Evolutionary conservation across 2,329 filamentous ascomycete species (phyloP).

Genomic region (Colletotrichum lupini): DNA sequence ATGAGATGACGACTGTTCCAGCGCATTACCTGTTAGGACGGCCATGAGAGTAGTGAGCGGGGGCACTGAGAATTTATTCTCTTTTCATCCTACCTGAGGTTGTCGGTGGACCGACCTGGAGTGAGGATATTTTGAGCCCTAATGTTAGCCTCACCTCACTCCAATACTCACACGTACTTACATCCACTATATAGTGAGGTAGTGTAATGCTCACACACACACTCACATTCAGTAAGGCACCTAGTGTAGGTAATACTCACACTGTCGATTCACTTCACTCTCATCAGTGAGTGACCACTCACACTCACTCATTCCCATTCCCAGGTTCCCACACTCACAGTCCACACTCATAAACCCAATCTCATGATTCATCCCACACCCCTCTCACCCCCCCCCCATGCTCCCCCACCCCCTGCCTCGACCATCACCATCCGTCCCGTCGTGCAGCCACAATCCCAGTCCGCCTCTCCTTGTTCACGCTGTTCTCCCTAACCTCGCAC

Average conservation of each 20-base stretch:
- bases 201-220: no score
- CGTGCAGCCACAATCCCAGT: background rate
- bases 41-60: background rate
- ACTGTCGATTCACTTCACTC: no score
- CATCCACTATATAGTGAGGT: no score
- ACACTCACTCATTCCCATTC: background rate
- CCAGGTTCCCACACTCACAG: background rate
- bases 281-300: no score
- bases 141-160: background rate
- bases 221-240: background rate
- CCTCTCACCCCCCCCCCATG: background rate
- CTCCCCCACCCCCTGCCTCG: background rate
- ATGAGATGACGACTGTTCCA: background rate
- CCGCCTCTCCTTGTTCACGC: background rate
- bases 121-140: background rate
- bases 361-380: background rate
- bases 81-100: background rate
- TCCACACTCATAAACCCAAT: background rate
- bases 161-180: background rate
- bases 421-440: slow-evolving; percentile 14
- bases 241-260: no score
- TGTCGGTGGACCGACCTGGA: no score
- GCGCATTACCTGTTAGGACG: background rate
- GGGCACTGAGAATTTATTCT: background rate
- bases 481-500: no score